Conservation (phyloP, 495 filamentous ascomycete species). For the Penicillium dipodomyicola region DNA sequence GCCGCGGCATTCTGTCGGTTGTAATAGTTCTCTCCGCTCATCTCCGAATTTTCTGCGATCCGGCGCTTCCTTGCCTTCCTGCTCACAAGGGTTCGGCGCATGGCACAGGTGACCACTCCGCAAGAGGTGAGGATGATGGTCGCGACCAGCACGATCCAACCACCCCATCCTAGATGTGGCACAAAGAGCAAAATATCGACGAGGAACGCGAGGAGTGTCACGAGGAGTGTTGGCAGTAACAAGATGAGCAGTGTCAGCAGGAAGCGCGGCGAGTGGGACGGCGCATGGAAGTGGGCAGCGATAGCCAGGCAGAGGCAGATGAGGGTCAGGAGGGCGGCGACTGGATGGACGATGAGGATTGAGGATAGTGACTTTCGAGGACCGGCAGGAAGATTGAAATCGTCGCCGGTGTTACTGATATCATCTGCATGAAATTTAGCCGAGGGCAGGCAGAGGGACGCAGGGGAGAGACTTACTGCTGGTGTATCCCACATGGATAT, state of each 20-base stretch:
- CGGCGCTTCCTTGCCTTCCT: slow-evolving; percentile 88
- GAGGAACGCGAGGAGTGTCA: slow-evolving; percentile 83
- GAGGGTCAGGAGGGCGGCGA: slow-evolving; percentile 83
- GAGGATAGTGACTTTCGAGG: slow-evolving; percentile 84
- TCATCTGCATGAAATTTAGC: slow-evolving; percentile 34
- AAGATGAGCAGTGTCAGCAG: slow-evolving; percentile 81
- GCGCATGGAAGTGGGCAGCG: slow-evolving; percentile 81
- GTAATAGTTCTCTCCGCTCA: slow-evolving; percentile 92
- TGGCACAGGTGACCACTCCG: slow-evolving; percentile 89
- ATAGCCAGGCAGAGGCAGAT: slow-evolving; percentile 77
- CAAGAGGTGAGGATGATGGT: slow-evolving; percentile 82
- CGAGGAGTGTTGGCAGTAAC: slow-evolving; percentile 77
- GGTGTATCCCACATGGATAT: slow-evolving; percentile 81
- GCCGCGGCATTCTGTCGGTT: slow-evolving; percentile 61
- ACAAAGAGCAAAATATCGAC: slow-evolving; percentile 96
- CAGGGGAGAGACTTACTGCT: slow-evolving; percentile 59
- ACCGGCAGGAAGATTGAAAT: slow-evolving; percentile 71
- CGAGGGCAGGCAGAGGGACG: slow-evolving; percentile 13
- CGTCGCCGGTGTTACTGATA: slow-evolving; percentile 41
- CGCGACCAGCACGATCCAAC: slow-evolving; percentile 89
- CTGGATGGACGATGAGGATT: slow-evolving; percentile 88
- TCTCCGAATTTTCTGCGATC: slow-evolving; percentile 89
- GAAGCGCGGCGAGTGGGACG: slow-evolving; percentile 90
- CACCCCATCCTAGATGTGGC: slow-evolving; percentile 89
- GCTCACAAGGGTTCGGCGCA: slow-evolving; percentile 90